A percentile compares a stretch with the other conserved stretches of the same genome.
These are phyloP conservation scores for Suillus lakei DNA, from an alignment of 768 basidiomycete species.

Conservation along the genomic window DNA sequence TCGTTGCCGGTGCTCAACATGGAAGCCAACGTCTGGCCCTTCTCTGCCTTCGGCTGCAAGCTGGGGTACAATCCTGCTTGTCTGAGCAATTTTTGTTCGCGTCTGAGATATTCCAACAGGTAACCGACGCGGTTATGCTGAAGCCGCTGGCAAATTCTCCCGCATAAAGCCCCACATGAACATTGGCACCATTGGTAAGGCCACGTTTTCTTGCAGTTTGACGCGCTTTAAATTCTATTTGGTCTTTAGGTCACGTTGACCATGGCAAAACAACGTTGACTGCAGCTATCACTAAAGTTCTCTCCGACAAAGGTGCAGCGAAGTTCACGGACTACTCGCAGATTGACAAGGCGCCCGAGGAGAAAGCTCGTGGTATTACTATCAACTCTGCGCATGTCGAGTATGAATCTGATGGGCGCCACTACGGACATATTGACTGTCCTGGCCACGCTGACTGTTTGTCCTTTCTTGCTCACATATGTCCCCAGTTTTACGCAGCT, in stretches of 20 bases:
- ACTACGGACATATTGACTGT: constrained; percentile 99
- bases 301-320: constrained; percentile 74
- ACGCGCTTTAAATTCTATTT: constrained; percentile 25
- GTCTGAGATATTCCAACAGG: constrained; percentile 2
- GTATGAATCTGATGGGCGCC: constrained; percentile 88
- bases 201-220: background rate
- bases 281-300: constrained; percentile 93
- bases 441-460: constrained; percentile 94
- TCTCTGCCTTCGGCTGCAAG: constrained; percentile 11
- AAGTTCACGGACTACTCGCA: constrained; percentile 94
- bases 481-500: constrained; percentile 12
- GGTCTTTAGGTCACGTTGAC: constrained; percentile 81
- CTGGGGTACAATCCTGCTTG: constrained; percentile 33
- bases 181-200: constrained; percentile 87
- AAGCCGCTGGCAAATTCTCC: constrained; percentile 60
- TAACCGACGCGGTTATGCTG: constrained; percentile 70
- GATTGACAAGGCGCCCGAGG: constrained; percentile 99
- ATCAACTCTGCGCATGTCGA: constrained; percentile 99
- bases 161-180: constrained; percentile 92
- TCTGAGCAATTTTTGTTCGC: constrained; percentile 15
- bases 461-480: constrained; percentile 29
- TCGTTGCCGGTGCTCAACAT: constrained; percentile 22
- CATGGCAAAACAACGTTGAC: constrained; percentile 99
- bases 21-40: constrained; percentile 7
- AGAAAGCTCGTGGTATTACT: constrained; percentile 99